These are phyloP conservation scores for Cyclocybe cylindracea DNA, from an alignment of 768 basidiomycete genomes.

Conservation along the genomic window DNA sequence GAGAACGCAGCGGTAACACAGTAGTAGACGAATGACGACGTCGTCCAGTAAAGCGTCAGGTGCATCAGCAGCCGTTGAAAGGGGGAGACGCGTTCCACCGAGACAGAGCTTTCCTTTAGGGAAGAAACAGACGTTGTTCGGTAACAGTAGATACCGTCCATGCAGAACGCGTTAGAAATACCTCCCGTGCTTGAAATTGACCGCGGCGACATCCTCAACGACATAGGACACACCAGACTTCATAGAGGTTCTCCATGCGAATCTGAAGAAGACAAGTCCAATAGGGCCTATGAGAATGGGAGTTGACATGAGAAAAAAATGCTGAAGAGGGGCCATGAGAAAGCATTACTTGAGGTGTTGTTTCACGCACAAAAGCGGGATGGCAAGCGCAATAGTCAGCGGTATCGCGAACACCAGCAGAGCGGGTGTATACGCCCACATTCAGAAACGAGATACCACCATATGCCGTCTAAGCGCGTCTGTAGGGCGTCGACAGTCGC, in stretches of 20 bases:
- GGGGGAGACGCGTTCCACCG: constrained; percentile 26
- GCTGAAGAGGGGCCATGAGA: constrained; percentile 11
- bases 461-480: constrained; percentile 22
- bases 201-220: constrained; percentile 30
- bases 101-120: background rate
- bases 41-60: constrained; percentile 26
- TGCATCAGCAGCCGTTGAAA: constrained; percentile 25
- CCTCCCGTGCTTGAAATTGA: constrained; percentile 29
- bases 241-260: constrained; percentile 12
- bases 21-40: constrained; percentile 22
- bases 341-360: background rate
- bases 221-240: constrained; percentile 32
- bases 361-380: constrained; percentile 21
- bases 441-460: constrained; percentile 33
- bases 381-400: constrained; percentile 27
- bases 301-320: constrained; percentile 33
- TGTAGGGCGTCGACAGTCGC: constrained; percentile 8
- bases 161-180: constrained; percentile 23
- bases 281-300: constrained; percentile 31
- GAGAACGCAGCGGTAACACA: constrained; percentile 30
- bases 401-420: constrained; percentile 29
- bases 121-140: background rate
- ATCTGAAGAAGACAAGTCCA: constrained; percentile 22
- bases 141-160: constrained; percentile 19
- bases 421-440: constrained; percentile 31